Evolutionary conservation across 495 filamentous ascomycete species (phyloP).

Genomic region (Trichoderma reesei): DNA sequence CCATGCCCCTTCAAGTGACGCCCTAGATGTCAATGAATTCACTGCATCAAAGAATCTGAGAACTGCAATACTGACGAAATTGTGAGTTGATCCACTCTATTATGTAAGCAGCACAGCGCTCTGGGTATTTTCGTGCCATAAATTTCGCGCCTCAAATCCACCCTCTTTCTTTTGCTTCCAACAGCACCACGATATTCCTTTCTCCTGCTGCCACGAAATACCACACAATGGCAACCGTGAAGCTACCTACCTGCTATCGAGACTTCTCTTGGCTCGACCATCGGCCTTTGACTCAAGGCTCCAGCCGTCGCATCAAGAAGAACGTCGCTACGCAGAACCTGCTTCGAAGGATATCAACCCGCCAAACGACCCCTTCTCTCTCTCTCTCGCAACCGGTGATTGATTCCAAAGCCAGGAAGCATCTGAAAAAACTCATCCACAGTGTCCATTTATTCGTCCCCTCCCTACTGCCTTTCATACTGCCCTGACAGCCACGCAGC

Average conservation of each 20-base stretch:
- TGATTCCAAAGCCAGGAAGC: background rate
- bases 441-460: background rate
- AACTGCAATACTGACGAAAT: too few relatives aligned
- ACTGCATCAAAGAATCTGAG: too few relatives aligned
- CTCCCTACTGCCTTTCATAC: conserved; percentile 7
- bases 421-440: background rate
- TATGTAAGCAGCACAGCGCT: background rate
- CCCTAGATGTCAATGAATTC: too few relatives aligned
- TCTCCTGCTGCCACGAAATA: background rate
- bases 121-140: background rate
- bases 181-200: background rate
- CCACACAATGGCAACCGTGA: background rate
- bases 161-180: background rate
- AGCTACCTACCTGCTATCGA: background rate
- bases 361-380: background rate
- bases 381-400: background rate
- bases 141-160: background rate
- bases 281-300: background rate
- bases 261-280: background rate
- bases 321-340: background rate
- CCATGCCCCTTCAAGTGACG: too few relatives aligned
- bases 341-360: background rate
- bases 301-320: background rate
- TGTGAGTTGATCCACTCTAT: background rate
- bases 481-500: conserved; percentile 24